Evolutionary conservation across 2,329 filamentous ascomycete species (phyloP).

Genomic region (Rosellinia necatrix): DNA sequence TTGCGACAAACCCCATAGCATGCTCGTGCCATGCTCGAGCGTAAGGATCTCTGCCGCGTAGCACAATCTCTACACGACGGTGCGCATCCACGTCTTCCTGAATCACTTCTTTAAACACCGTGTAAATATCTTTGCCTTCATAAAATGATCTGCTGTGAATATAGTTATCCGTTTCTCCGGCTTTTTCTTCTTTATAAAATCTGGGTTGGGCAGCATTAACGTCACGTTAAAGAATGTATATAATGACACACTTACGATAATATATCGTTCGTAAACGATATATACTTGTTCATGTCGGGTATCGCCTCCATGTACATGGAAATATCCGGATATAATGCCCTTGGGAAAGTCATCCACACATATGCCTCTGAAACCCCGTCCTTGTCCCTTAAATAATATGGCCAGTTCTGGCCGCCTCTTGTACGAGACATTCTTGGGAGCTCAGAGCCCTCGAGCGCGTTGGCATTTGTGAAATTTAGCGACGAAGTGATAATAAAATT

Average conservation of each 20-base stretch:
- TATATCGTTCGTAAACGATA: conserved; percentile 38
- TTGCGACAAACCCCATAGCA: conserved; percentile 35
- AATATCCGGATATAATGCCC: conserved; percentile 34
- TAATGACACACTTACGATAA: conserved; percentile 34
- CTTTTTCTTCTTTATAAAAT: conserved; percentile 40
- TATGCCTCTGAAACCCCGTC: conserved; percentile 37
- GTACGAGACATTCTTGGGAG: conserved; percentile 29
- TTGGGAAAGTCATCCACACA: conserved; percentile 38
- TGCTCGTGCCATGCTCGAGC: conserved; percentile 32
- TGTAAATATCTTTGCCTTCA: conserved; percentile 22
- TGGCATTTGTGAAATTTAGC: conserved; percentile 39
- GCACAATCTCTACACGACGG: conserved; percentile 26
- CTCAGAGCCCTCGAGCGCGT: conserved; percentile 33
- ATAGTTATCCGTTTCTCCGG: conserved; percentile 36
- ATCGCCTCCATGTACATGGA: conserved; percentile 36
- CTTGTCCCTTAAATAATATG: conserved; percentile 38
- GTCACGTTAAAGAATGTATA: not conserved
- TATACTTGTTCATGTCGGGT: conserved; percentile 36
- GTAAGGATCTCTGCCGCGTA: conserved; percentile 30
- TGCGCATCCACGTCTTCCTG: conserved; percentile 25
- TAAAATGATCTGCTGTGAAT: conserved; percentile 33
- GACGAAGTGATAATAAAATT: conserved; percentile 38
- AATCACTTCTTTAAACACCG: conserved; percentile 26
- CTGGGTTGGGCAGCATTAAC: conserved; percentile 15
- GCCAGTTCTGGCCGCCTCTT: conserved; percentile 31